phyloP scores from a whole-genome alignment of 495 filamentous ascomycete species.

The Wilcoxina mikolae region DNA sequence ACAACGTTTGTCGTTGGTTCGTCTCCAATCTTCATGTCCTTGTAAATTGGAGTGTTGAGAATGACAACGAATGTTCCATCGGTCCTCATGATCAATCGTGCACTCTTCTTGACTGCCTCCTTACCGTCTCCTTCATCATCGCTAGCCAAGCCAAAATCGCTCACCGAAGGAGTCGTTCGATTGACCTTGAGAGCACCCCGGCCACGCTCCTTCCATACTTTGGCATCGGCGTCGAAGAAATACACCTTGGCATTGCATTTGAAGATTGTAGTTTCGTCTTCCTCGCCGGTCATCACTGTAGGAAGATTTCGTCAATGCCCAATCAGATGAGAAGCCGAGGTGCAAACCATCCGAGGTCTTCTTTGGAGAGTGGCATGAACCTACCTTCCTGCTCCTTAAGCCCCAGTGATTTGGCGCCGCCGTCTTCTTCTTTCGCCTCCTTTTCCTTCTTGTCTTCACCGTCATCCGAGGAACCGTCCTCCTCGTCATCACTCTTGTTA shows the following conservation, averaged over 20 bases:
- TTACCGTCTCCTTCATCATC: slow-evolving; percentile 27
- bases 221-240: slow-evolving; percentile 39
- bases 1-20: slow-evolving; percentile 33
- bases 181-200: slow-evolving; percentile 54
- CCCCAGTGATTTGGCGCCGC: not conserved
- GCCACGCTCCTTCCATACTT: slow-evolving; percentile 57
- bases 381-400: slow-evolving; percentile 39
- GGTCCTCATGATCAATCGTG: slow-evolving; percentile 54
- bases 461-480: slow-evolving; percentile 34
- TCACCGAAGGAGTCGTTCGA: slow-evolving; percentile 30
- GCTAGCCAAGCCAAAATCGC: slow-evolving; percentile 21
- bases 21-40: slow-evolving; percentile 47
- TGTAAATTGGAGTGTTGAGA: slow-evolving; percentile 50
- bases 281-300: slow-evolving; percentile 55
- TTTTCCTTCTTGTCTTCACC: slow-evolving; percentile 35
- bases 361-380: too few species aligned
- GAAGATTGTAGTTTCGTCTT: slow-evolving; percentile 34
- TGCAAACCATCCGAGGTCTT: too few species aligned
- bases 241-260: slow-evolving; percentile 51
- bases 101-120: slow-evolving; percentile 29
- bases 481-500: slow-evolving; percentile 33
- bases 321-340: not conserved
- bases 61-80: slow-evolving; percentile 51
- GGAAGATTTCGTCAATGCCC: not conserved
- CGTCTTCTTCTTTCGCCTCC: slow-evolving; percentile 28